Base-by-base conservation (phyloP, 768 basidiomycete genomes). In the Suillus bovinus region DNA sequence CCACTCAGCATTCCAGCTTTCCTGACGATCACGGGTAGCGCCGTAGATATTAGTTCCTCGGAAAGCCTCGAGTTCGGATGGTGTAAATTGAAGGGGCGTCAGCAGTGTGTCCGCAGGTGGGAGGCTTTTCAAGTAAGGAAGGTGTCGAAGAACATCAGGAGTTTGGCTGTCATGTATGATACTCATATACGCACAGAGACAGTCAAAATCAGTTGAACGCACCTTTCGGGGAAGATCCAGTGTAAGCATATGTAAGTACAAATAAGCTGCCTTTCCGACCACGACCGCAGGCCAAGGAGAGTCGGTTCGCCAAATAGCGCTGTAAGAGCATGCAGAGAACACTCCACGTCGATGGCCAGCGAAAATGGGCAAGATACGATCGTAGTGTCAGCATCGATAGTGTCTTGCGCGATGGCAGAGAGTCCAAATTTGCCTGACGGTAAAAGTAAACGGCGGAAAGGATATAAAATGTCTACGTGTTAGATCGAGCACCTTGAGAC, bases 11-110 rank as follows among this genome's bases (percentile, higher is more conserved):
- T 76, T 75, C 89, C 90, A 91, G 5, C 81, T 82, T 4, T 75
- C 74, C 64, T 81, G 73, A 1, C 93, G 84, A 64, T 94, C 90
- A 14, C 81, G 59, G 1, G 91, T 87, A 0, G 94, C 94, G 3
- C 89, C 87, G 65, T 86, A 86, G 3, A 99, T 70, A 72, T 96
- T 96, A 3, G 90, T 91, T 0, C 93, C 94, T 58, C 81, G 79
- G 57, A 97, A 82, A 11, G 86, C 71, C 22, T 84, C 80, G 20
- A 87, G 75, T 70, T 99, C 96, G 17, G 69, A 58, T 0, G 71
- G 53, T 0, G 83, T 83, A 70, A 93, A 97, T 65, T 91, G 86
- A 14, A 94, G 78, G 0, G 94, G 84, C 0, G 95, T 96, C 16
- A 80, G 76, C 0, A 96, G 79, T 58, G 81, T 78, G 2, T 79